Conservation (phyloP, 2,329 filamentous ascomycete species). For the Colletotrichum ledebouriae region DNA sequence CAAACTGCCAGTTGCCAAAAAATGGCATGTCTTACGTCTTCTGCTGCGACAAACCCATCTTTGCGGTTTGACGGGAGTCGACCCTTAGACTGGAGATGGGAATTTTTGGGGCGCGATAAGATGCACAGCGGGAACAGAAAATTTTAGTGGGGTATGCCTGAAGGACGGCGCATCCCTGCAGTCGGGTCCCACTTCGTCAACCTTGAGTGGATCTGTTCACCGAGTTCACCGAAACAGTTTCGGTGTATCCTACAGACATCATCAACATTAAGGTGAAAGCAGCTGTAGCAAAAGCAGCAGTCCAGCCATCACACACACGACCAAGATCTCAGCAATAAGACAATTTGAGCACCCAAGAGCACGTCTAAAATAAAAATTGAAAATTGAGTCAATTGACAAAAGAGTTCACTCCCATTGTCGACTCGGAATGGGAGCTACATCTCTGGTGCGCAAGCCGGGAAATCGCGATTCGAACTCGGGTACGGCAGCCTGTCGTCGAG, state of each 20-base stretch:
- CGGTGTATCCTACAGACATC: neutral
- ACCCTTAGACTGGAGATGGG: slow-evolving; percentile 26
- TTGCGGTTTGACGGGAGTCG: slow-evolving; percentile 34
- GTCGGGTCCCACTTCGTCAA: slow-evolving; percentile 19
- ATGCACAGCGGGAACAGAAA: slow-evolving; percentile 29
- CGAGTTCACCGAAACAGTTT: neutral
- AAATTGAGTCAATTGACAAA: neutral
- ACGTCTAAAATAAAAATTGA: neutral
- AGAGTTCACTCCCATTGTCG: slow-evolving; percentile 15
- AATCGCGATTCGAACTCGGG: slow-evolving; percentile 5
- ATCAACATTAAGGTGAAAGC: neutral
- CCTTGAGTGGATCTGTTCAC: neutral
- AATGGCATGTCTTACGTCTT: slow-evolving; percentile 28
- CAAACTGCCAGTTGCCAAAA: too few relatives aligned
- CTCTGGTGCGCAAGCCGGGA: neutral
- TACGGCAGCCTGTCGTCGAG: neutral
- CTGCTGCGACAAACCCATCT: slow-evolving; percentile 42
- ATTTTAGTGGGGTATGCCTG: slow-evolving; percentile 39
- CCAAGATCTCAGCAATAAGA: too few relatives aligned
- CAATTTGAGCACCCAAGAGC: too few relatives aligned
- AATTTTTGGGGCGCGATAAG: slow-evolving; percentile 39
- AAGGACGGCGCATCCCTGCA: slow-evolving; percentile 28
- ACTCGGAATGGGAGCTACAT: neutral
- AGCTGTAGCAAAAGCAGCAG: too few relatives aligned
- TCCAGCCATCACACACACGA: too few relatives aligned